phyloP scores from a whole-genome alignment of 805 yeast species.

The Saturnispora hagleri region DNA sequence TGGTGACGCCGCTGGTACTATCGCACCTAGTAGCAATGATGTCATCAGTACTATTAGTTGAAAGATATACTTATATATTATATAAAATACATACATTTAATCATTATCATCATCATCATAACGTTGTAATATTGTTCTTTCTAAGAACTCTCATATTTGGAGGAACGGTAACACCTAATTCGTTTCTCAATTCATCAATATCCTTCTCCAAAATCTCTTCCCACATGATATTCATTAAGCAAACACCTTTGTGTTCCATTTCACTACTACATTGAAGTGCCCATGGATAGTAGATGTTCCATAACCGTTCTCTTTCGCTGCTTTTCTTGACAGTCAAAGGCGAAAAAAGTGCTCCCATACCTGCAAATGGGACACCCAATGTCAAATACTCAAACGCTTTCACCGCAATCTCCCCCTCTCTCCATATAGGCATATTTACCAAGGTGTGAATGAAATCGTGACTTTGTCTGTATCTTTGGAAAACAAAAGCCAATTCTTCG shows the following conservation, averaged over 20 bases:
- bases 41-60: background rate
- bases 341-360: slow-evolving; percentile 83
- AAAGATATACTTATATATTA: background rate
- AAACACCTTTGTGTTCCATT: slow-evolving; percentile 46
- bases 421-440: slow-evolving; percentile 78
- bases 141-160: slow-evolving; percentile 69
- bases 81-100: background rate
- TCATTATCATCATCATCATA: background rate
- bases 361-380: slow-evolving; percentile 92
- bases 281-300: slow-evolving; percentile 79
- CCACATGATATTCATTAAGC: slow-evolving; percentile 83
- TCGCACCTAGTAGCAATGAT: background rate
- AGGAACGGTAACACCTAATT: slow-evolving; percentile 68
- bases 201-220: slow-evolving; percentile 70
- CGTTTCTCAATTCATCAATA: slow-evolving; percentile 58
- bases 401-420: slow-evolving; percentile 95
- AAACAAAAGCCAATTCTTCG: slow-evolving; percentile 85
- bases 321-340: slow-evolving; percentile 59
- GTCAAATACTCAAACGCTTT: slow-evolving; percentile 89
- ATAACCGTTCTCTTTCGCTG: slow-evolving; percentile 53
- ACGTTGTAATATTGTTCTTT: slow-evolving; percentile 17
- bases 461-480: slow-evolving; percentile 89
- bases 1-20: background rate
- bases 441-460: slow-evolving; percentile 95
- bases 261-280: slow-evolving; percentile 60